A percentile compares a stretch with the other conserved stretches of the same genome.
These are phyloP conservation scores for Alternaria burnsii DNA, from an alignment of 2,329 filamentous ascomycete genomes.

Conservation along the genomic window DNA sequence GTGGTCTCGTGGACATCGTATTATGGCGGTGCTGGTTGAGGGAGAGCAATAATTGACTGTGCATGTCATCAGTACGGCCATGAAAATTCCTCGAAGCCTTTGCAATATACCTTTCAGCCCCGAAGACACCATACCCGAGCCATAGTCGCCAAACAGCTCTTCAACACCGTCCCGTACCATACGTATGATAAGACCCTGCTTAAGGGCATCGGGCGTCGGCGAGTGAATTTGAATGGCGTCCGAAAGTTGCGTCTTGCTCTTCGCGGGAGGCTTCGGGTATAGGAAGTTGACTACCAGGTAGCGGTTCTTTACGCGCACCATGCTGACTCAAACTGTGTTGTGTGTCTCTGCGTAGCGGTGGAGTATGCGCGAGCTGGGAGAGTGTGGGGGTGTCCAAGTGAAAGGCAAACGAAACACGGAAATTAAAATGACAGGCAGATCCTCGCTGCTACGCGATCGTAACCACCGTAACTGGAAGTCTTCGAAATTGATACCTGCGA, in stretches of 20 bases:
- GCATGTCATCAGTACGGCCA: not conserved
- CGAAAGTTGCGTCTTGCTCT: slow-evolving; percentile 55
- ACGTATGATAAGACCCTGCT: slow-evolving; percentile 69
- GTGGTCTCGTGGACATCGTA: slow-evolving; percentile 81
- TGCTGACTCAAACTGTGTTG: slow-evolving; percentile 49
- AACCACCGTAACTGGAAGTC: not conserved
- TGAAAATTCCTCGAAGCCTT: not conserved
- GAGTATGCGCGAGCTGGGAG: not conserved
- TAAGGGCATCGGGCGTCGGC: slow-evolving; percentile 78
- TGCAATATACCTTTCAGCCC: slow-evolving; percentile 68
- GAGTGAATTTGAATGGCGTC: slow-evolving; percentile 77
- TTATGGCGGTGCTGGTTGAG: slow-evolving; percentile 93
- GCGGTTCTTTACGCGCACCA: slow-evolving; percentile 96
- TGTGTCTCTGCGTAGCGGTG: not conserved
- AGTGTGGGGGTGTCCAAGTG: not conserved
- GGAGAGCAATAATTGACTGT: slow-evolving; percentile 90
- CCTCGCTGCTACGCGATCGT: not conserved
- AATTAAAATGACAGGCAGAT: slow-evolving; percentile 3
- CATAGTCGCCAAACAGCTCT: slow-evolving; percentile 76
- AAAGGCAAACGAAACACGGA: not conserved
- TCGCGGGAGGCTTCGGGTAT: slow-evolving; percentile 70
- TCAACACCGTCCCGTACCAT: slow-evolving; percentile 61
- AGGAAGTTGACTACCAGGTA: slow-evolving; percentile 96
- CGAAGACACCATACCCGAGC: slow-evolving; percentile 75
- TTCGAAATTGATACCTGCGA: not conserved